phyloP scores from a whole-genome alignment of 2,329 filamentous ascomycete species.

The Colletotrichum sp. region DNA sequence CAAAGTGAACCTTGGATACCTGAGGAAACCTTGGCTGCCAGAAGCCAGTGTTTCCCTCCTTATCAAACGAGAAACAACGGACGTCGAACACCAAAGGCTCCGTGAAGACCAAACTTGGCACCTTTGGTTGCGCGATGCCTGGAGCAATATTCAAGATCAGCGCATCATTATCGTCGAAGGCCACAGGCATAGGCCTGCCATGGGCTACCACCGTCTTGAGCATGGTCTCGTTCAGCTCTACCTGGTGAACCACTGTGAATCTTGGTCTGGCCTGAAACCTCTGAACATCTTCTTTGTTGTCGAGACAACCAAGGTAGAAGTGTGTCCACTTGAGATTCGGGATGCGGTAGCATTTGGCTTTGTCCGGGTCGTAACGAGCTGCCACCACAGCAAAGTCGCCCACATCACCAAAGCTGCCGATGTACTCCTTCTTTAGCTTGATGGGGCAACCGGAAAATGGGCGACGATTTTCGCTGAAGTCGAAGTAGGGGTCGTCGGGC shows the following conservation, averaged over 20 bases:
- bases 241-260: constrained; percentile 71
- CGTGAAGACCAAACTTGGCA: constrained; percentile 64
- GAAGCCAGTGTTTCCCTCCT: constrained; percentile 70
- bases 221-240: constrained; percentile 59
- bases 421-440: constrained; percentile 88
- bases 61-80: constrained; percentile 80
- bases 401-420: constrained; percentile 78
- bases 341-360: constrained; percentile 61
- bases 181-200: constrained; percentile 49
- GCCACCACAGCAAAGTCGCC: constrained; percentile 84
- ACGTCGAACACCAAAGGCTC: constrained; percentile 80
- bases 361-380: constrained; percentile 70
- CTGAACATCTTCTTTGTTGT: constrained; percentile 67
- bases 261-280: constrained; percentile 56
- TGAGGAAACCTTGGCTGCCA: constrained; percentile 79
- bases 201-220: constrained; percentile 55
- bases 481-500: constrained; percentile 79
- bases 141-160: constrained; percentile 54
- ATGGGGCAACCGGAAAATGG: constrained; percentile 63
- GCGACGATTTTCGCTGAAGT: constrained; percentile 43
- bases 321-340: constrained; percentile 74
- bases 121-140: constrained; percentile 44
- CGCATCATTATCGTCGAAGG: constrained; percentile 38
- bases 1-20: constrained; percentile 78
- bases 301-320: constrained; percentile 79